Conservation (phyloP, 805 yeast genomes). For the Metschnikowia koreensis region DNA sequence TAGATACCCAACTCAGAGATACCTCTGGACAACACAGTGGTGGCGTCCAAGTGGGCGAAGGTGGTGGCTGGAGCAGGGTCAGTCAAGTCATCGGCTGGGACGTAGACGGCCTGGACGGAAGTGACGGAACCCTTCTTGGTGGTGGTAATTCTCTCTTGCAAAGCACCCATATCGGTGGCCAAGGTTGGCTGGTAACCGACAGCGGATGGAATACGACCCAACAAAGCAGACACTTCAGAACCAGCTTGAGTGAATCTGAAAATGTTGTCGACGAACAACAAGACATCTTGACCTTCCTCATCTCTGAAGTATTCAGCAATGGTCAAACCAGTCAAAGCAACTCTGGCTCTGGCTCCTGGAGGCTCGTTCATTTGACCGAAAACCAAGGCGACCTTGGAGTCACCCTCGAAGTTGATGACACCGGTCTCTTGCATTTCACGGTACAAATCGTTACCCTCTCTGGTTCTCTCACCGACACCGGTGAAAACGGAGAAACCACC, state of each 20-base stretch:
- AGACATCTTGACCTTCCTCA: slow-evolving; percentile 99
- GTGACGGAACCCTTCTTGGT: slow-evolving; percentile 99
- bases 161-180: slow-evolving; percentile 99
- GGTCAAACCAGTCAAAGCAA: slow-evolving; percentile 99
- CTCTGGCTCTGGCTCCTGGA: slow-evolving; percentile 99
- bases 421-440: slow-evolving; percentile 99
- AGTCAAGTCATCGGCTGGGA: slow-evolving; percentile 99
- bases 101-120: slow-evolving; percentile 99
- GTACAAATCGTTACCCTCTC: slow-evolving; percentile 99
- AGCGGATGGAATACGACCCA: slow-evolving; percentile 99
- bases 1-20: slow-evolving; percentile 99
- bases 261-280: slow-evolving; percentile 98
- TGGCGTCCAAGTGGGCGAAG: slow-evolving; percentile 99
- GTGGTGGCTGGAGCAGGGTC: slow-evolving; percentile 99
- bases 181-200: slow-evolving; percentile 99
- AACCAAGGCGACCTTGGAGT: slow-evolving; percentile 98
- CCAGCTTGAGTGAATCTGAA: slow-evolving; percentile 99
- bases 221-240: slow-evolving; percentile 99
- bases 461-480: slow-evolving; percentile 99
- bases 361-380: slow-evolving; percentile 99
- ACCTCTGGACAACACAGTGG: slow-evolving; percentile 99
- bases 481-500: slow-evolving; percentile 99
- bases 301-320: slow-evolving; percentile 99
- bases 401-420: slow-evolving; percentile 99
- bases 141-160: slow-evolving; percentile 99